Base-by-base conservation (phyloP, 129 eudicot species). In the Flaveria trinervia region DNA sequence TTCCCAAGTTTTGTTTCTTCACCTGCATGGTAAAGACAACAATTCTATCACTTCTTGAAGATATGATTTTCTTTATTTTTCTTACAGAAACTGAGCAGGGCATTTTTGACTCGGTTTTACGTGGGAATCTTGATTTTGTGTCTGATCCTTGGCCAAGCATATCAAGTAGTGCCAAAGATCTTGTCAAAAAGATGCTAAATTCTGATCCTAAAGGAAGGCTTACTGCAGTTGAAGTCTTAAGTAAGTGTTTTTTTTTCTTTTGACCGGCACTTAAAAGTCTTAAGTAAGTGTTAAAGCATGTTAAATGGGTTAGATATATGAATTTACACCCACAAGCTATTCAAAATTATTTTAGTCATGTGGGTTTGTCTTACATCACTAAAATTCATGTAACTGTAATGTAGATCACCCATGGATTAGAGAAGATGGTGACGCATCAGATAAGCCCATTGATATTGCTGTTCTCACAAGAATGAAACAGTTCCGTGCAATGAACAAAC, bases 381-480 rank as follows among this genome's bases (percentile, higher is more conserved):
- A 8, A 75, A 66, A 54, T 74, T 73, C 65, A 69, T 36, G 30
- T 68, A 20, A 50, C 54, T 59, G 65, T 30, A 55, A 78, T 82
- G 86, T 83, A 93, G 98, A 89, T 69, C 98, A 93, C 79, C 96
- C 97, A 39, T 93, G 98, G 98, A 89, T 93, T 83, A 86, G 92
- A 87, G 97, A 88, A 84, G 98, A 93, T 84, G 98, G 98, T 22
- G 97, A 90, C 79, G 98, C 98, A 81, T 72, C 98, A 74, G 98
- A 93, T 81, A 89, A 93, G 86, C 98, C 98, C 62, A 89, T 93
- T 77, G 98, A 93, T 70, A 91, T 85, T 83, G 98, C 96, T 77
- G 98, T 93, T 73, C 88, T 93, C 62, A 85, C 83, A 66, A 89
- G 98, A 84, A 93, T 93, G 97, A 93, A 91, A 84, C 98, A 93